Evolutionary conservation across 2,329 filamentous ascomycete species (phyloP).

Genomic region (Geoglossum cookeanum): DNA sequence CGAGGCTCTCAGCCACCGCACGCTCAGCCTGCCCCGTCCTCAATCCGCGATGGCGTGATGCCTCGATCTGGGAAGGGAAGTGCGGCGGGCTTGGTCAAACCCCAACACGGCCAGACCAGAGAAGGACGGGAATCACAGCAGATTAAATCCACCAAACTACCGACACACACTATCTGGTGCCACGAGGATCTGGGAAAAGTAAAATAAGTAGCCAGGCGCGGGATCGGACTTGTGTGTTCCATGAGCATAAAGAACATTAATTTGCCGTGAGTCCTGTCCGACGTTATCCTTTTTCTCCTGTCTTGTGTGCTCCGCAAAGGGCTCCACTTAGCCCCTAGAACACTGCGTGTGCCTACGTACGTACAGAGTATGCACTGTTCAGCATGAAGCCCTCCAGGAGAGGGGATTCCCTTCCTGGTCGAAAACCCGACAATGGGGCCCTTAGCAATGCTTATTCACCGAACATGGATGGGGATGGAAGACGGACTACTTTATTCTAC

Average conservation of each 20-base stretch:
- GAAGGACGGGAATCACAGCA: neutral
- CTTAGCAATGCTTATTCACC: neutral
- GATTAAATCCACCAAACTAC: neutral
- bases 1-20: neutral
- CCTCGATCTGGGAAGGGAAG: neutral
- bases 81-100: neutral
- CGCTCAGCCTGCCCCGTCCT: neutral
- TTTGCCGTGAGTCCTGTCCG: neutral
- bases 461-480: too few relatives aligned
- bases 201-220: neutral
- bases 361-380: neutral
- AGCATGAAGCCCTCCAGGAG: neutral
- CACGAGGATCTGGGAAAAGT: neutral
- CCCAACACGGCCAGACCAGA: neutral
- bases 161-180: neutral
- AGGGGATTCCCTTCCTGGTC: neutral
- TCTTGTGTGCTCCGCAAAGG: neutral
- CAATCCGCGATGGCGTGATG: neutral
- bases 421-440: neutral
- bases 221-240: neutral
- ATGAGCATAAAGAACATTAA: neutral
- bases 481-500: too few relatives aligned
- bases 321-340: too few relatives aligned
- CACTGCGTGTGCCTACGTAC: neutral
- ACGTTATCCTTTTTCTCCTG: neutral